Base-by-base conservation (phyloP, 768 basidiomycete genomes). In the Amyloporia xantha region DNA sequence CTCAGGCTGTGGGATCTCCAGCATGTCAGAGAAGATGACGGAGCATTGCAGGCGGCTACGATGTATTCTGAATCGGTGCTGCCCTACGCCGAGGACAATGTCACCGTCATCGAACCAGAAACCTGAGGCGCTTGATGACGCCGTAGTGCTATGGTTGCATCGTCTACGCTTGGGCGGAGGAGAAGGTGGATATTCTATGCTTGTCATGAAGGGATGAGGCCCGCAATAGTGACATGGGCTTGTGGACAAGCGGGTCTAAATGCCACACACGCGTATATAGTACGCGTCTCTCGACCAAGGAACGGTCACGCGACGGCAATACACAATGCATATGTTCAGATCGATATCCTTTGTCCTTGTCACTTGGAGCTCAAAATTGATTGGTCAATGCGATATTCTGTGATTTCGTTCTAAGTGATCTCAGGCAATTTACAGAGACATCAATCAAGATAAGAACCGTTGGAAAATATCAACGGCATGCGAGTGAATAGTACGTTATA, bases 41-140 rank as follows among this genome's bases (percentile, higher is more conserved):
- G 66, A 66, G 35, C 26, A 50, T 28, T 47, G 13, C 13, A 66
- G 38, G 27, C 50, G 50, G 30, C 20, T 25, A 6, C 47, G 45
- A 41, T 68, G 65, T 13, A 60, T 44, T n/a, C 46, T 56, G 47
- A 56, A 58, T 15, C 33, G n/a, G 46, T 49, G 49, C 24, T 49
- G 44, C 19, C 49, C 47, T 26, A 69, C 57, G 36, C 54, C 54
- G 6, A 71, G 57, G 15, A 69, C 58, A 41, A 69, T 59, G 47
- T 71, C 66, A 9, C 71, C 69, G 47, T 69, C 67, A 19, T 51
- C 33, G 51, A 66, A 69, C 65, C 66, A 68, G 41, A 55, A 61
- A 2, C 17, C 7, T 5, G 40, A 11, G 33, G 6, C 15, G 48
- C 10, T 15, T 2, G 10, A 28, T 26, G 12, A 10, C 11, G 9